Conservation (phyloP, 495 filamentous ascomycete species). For the Daldinia bambusicola region DNA sequence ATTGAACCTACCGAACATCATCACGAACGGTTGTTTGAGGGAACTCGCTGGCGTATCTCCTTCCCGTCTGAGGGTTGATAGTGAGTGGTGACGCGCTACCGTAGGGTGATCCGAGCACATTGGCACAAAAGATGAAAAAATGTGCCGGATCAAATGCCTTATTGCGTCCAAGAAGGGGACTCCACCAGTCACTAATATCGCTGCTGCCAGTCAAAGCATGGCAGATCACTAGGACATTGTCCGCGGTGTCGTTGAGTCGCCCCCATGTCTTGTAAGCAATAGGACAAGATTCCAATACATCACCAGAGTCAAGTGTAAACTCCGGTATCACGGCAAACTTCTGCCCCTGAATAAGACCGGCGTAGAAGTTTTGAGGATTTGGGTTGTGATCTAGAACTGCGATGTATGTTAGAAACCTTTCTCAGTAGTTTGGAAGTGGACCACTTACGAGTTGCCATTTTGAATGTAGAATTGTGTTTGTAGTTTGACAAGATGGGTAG, state of each 20-base stretch:
- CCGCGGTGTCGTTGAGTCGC: slow-evolving; percentile 43
- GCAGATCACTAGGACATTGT: slow-evolving; percentile 53
- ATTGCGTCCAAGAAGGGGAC: slow-evolving; percentile 46
- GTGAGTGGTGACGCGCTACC: slow-evolving; percentile 51
- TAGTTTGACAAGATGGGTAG: slow-evolving; percentile 16
- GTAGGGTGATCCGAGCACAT: slow-evolving; percentile 52
- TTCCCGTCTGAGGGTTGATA: slow-evolving; percentile 43
- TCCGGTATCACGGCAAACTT: slow-evolving; percentile 47
- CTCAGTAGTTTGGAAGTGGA: slow-evolving; percentile 5
- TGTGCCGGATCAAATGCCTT: slow-evolving; percentile 51
- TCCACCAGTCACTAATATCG: slow-evolving; percentile 54
- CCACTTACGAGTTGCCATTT: slow-evolving; percentile 45
- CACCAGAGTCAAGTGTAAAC: slow-evolving; percentile 52
- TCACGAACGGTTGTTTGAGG: slow-evolving; percentile 54
- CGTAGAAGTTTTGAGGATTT: slow-evolving; percentile 47
- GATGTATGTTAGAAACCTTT: slow-evolving; percentile 26
- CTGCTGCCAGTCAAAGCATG: slow-evolving; percentile 55
- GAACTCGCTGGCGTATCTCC: slow-evolving; percentile 50
- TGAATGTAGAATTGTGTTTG: slow-evolving; percentile 28
- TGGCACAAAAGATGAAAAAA: slow-evolving; percentile 54
- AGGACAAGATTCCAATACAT: slow-evolving; percentile 44
- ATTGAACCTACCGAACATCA: slow-evolving; percentile 50
- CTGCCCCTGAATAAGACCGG: slow-evolving; percentile 48
- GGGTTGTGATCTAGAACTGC: slow-evolving; percentile 45
- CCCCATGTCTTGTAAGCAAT: slow-evolving; percentile 56